Conservation (phyloP, 2,329 filamentous ascomycete genomes). For the Teratosphaeria epicoccoides region DNA sequence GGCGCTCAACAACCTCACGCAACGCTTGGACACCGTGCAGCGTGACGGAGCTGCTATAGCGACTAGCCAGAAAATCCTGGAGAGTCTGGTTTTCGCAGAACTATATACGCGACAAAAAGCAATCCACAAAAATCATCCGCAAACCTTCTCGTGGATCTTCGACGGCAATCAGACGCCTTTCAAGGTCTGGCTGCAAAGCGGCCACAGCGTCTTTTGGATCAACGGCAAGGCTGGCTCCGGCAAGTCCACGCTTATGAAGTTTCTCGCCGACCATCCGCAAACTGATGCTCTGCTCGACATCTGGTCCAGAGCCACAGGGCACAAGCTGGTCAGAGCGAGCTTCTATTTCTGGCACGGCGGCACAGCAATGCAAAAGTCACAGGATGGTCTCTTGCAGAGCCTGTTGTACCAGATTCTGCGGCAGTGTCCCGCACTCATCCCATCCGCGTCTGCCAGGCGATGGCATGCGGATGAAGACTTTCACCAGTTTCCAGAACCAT, state of each 20-base stretch:
- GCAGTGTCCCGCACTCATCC: slow-evolving; percentile 4
- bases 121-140: not conserved
- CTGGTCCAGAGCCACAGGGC: slow-evolving; percentile 2
- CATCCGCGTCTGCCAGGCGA: not conserved
- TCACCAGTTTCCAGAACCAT: not conserved
- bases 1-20: not conserved
- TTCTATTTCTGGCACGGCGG: slow-evolving; percentile 12
- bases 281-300: not conserved
- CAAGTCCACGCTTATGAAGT: slow-evolving; percentile 11
- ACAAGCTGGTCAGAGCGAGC: not conserved
- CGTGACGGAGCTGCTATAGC: not conserved
- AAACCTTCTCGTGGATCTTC: not conserved
- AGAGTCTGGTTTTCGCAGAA: not conserved
- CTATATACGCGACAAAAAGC: not conserved
- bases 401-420: slow-evolving; percentile 8
- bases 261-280: not conserved
- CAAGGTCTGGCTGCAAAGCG: slow-evolving; percentile 1
- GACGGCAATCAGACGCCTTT: not conserved
- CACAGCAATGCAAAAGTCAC: slow-evolving; percentile 4
- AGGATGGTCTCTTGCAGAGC: slow-evolving; percentile 8
- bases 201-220: slow-evolving; percentile 10
- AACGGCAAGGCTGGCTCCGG: slow-evolving; percentile 13
- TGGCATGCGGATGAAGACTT: not conserved
- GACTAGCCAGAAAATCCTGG: not conserved
- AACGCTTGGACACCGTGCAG: not conserved